Evolutionary conservation across 352 stramenopile genomes (phyloP).

Genomic region (Phytophthora cryptogea): DNA sequence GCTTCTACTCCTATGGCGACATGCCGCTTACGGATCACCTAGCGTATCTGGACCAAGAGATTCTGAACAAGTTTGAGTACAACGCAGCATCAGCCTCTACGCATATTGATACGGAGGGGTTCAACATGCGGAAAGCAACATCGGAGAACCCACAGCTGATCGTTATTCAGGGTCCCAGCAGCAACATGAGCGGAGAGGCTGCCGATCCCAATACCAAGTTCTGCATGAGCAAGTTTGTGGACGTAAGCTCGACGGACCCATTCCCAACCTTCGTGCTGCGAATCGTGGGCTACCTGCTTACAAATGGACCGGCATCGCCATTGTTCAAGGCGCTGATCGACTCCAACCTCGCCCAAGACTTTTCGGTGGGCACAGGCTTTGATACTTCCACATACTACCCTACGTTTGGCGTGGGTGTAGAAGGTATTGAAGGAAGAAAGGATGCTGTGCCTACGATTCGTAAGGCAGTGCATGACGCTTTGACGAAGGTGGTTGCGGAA

Average conservation of each 20-base stretch:
- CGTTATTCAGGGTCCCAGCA: slow-evolving; percentile 56
- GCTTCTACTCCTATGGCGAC: slow-evolving; percentile 92
- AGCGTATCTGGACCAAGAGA: slow-evolving; percentile 69
- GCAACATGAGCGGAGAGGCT: slow-evolving; percentile 61
- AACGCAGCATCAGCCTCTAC: slow-evolving; percentile 48
- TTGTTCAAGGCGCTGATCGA: slow-evolving; percentile 85
- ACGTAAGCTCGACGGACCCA: slow-evolving; percentile 67
- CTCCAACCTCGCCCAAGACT: slow-evolving; percentile 76
- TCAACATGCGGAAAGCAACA: slow-evolving; percentile 43
- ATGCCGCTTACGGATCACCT: slow-evolving; percentile 79
- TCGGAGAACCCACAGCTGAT: slow-evolving; percentile 29
- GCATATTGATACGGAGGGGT: slow-evolving; percentile 49
- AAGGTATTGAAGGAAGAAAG: slow-evolving; percentile 62
- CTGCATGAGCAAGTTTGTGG: slow-evolving; percentile 73
- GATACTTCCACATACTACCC: slow-evolving; percentile 80
- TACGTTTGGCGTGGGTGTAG: slow-evolving; percentile 79
- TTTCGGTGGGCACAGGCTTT: slow-evolving; percentile 77
- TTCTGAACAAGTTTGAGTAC: slow-evolving; percentile 75
- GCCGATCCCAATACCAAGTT: slow-evolving; percentile 81
- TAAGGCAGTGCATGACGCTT: slow-evolving; percentile 53
- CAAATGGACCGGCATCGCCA: slow-evolving; percentile 78
- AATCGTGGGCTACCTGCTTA: slow-evolving; percentile 78
- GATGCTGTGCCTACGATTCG: slow-evolving; percentile 61
- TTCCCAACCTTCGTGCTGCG: slow-evolving; percentile 83
- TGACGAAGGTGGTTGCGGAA: slow-evolving; percentile 58